Percentiles rank a stretch among this genome's conserved stretches.
Conservation (phyloP, 371 early-diverging fungal genomes). For the Gilbertella persicaria region DNA sequence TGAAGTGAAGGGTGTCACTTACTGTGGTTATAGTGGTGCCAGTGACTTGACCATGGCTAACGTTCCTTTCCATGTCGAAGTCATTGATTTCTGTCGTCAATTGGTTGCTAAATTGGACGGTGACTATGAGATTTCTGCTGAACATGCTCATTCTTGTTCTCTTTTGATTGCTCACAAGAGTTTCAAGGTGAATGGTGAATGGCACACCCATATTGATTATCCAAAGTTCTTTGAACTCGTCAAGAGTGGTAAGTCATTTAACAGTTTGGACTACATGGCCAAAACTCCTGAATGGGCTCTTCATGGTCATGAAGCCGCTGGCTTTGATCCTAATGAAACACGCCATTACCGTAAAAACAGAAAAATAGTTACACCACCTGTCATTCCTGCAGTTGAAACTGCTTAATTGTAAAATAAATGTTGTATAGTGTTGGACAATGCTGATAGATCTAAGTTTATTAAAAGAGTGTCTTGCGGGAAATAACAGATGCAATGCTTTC, state of each 20-base stretch:
- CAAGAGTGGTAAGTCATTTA: slow-evolving; percentile 65
- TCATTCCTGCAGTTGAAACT: slow-evolving; percentile 4
- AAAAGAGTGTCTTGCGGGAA: slow-evolving; percentile 11
- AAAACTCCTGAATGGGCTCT: slow-evolving; percentile 80
- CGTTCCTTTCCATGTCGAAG: slow-evolving; percentile 80
- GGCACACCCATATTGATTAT: slow-evolving; percentile 86
- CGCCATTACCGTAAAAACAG: slow-evolving; percentile 66
- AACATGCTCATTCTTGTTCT: slow-evolving; percentile 78
- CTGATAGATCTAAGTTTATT: slow-evolving; percentile 2
- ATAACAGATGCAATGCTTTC: slow-evolving; percentile 17
- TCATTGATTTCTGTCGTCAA: slow-evolving; percentile 69
- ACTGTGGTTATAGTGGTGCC: slow-evolving; percentile 70
- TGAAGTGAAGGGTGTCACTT: slow-evolving; percentile 78
- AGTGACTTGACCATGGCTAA: slow-evolving; percentile 74
- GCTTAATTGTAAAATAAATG: background rate
- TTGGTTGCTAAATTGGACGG: slow-evolving; percentile 56
- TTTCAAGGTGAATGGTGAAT: slow-evolving; percentile 71
- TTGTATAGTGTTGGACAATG: slow-evolving; percentile 5
- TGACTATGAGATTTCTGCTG: slow-evolving; percentile 75
- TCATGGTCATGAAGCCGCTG: slow-evolving; percentile 71
- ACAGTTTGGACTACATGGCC: slow-evolving; percentile 69
- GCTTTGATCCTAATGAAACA: slow-evolving; percentile 80
- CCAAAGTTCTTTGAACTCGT: slow-evolving; percentile 71
- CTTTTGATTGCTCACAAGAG: slow-evolving; percentile 71
- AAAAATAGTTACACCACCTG: slow-evolving; percentile 32